These are phyloP conservation scores for Colletotrichum somersetense DNA, from an alignment of 2,329 filamentous ascomycete species.

Conservation along the genomic window DNA sequence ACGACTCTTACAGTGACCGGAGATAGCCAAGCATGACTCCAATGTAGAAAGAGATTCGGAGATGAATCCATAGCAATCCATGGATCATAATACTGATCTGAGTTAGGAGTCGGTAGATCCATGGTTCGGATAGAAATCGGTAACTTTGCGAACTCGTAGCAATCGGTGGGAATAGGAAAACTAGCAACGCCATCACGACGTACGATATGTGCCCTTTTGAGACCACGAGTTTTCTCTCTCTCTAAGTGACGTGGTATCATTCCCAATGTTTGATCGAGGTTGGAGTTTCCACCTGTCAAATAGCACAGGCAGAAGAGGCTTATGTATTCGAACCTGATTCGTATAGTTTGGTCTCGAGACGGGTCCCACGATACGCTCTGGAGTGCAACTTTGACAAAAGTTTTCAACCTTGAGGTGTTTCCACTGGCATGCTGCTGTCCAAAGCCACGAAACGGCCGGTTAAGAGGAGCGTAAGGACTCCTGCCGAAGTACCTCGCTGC, in stretches of 20 bases:
- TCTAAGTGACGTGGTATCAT: not conserved
- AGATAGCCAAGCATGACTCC: not conserved
- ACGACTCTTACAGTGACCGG: not conserved
- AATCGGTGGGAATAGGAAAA: not conserved
- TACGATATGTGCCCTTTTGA: no score
- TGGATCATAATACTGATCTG: not conserved
- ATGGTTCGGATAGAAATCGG: not conserved
- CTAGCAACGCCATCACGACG: no score
- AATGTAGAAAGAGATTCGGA: no score
- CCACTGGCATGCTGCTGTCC: no score
- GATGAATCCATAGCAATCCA: not conserved
- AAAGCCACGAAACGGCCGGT: no score
- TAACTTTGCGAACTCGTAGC: not conserved
- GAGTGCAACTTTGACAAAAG: not conserved
- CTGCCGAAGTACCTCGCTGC: no score
- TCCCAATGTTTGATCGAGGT: not conserved
- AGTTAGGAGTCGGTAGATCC: not conserved
- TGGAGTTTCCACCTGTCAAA: no score
- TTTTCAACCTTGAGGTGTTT: not conserved
- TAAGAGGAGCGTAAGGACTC: no score
- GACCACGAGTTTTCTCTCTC: rapidly evolving
- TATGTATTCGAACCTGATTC: not conserved
- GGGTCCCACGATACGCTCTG: not conserved
- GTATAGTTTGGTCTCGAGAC: no score
- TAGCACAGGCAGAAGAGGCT: no score